These are phyloP conservation scores for Leishmania guyanensis DNA, from an alignment of 208 protist genomes.

Conservation along the genomic window DNA sequence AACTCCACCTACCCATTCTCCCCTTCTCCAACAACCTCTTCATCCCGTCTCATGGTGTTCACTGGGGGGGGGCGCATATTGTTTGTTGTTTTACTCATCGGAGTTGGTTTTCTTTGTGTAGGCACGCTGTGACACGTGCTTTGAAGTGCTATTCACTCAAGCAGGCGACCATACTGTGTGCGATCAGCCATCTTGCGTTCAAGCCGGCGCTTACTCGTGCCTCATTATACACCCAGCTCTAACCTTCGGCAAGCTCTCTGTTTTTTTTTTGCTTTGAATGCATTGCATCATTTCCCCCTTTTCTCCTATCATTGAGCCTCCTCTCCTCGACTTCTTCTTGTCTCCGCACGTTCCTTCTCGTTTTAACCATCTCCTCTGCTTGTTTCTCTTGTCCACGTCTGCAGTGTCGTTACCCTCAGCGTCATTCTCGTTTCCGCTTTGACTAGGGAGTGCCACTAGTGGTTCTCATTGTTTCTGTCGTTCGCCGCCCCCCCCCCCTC, in stretches of 20 bases:
- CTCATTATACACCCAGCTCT: neutral
- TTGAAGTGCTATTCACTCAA: neutral
- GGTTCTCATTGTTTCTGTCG: neutral
- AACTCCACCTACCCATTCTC: neutral
- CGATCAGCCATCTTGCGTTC: neutral
- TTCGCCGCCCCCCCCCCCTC: neutral
- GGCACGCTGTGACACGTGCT: neutral
- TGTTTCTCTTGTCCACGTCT: neutral
- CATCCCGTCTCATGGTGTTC: neutral
- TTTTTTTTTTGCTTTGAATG: neutral
- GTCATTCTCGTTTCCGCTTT: neutral
- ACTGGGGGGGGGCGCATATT: neutral
- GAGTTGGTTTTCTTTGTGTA: neutral
- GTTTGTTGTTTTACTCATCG: neutral
- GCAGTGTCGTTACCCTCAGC: neutral
- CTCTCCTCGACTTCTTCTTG: neutral
- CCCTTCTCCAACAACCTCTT: neutral
- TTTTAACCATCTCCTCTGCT: neutral
- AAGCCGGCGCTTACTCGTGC: neutral
- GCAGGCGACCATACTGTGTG: neutral
- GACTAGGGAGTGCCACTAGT: neutral
- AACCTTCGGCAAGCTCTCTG: neutral
- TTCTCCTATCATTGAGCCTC: neutral
- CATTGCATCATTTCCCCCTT: neutral
- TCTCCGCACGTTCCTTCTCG: neutral